Evolutionary conservation across 1,139 yeast species (phyloP), one percentile per base, ranked within the genome.

Genomic region (Candida freyschussii): DNA sequence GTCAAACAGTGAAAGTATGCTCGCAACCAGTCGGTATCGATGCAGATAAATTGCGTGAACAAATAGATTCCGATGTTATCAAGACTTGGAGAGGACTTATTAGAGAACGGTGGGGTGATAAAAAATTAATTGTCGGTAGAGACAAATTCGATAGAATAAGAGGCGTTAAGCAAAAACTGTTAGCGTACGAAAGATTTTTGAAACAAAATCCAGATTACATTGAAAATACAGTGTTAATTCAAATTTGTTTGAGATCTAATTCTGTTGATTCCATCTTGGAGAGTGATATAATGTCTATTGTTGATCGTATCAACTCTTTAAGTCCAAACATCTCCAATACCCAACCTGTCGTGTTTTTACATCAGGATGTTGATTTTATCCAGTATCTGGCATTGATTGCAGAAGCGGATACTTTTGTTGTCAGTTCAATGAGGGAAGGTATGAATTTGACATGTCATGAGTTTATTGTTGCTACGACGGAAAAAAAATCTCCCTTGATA

Each of bases 371-470:
- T 40, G 89, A 78, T 21, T 91, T 85, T 55, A 81, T 79, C 36
- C 97, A 91, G 57, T 91, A 91, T 53, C 60, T 91, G 45, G 97
- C 96, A 0, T 62, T 91, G 36, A 72, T 84, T 35, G 66, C 79
- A 27, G 96, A 87, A 55, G 96, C 97, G 0, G 94, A 84, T 47
- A 68, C 76, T 2, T 91, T 91, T 56, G 78, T 84, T 21, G 96
- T 91, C 3, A 78, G 94, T 5, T 82, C 96, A 1, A 73, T 91
- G 69, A 77, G 98, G 54, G 99, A 93, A 58, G 98, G 98, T 13
- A 83, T 91, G 84, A 91, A 91, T 52, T 66, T 91, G 53, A 87
- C 98, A 0, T 87, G 96, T 50, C 98, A 93, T 53, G 98, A 91
- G 56, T 93, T 82, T 55, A 74, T 87, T 23, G 80, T 79, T 36